These are phyloP conservation scores for Sequoia sempervirens DNA, from an alignment of 75 land plant genomes.

Conservation along the genomic window DNA sequence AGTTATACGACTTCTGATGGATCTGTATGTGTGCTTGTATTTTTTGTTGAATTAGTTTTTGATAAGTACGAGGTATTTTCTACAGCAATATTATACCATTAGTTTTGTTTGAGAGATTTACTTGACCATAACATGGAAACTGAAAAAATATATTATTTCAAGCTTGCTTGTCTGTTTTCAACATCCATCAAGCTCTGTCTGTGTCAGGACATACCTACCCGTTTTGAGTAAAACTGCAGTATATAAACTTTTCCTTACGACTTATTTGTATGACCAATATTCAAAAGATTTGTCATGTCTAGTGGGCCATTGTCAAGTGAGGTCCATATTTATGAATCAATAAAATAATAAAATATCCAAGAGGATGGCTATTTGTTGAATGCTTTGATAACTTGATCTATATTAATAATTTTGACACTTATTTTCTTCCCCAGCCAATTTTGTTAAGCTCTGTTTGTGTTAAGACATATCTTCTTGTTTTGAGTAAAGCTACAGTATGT, in stretches of 20 bases:
- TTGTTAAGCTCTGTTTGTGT: background rate
- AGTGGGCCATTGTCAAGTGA: background rate
- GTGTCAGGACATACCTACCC: background rate
- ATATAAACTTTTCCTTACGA: background rate
- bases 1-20: constrained; percentile 96
- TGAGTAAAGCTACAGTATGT: background rate
- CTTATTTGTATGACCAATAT: background rate
- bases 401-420: background rate
- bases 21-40: constrained; percentile 46
- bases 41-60: background rate
- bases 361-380: background rate
- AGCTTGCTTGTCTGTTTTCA: background rate
- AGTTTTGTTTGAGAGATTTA: constrained; percentile 3
- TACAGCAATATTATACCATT: no score
- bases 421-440: background rate
- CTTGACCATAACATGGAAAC: background rate
- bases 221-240: background rate
- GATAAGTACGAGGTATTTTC: no score
- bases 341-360: background rate
- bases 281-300: background rate
- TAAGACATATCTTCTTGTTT: background rate
- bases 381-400: background rate
- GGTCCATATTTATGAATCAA: background rate
- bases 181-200: background rate
- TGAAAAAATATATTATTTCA: background rate